phyloP scores from a whole-genome alignment of 2,329 filamentous ascomycete species.

The Aspergillus eucalypticola region DNA sequence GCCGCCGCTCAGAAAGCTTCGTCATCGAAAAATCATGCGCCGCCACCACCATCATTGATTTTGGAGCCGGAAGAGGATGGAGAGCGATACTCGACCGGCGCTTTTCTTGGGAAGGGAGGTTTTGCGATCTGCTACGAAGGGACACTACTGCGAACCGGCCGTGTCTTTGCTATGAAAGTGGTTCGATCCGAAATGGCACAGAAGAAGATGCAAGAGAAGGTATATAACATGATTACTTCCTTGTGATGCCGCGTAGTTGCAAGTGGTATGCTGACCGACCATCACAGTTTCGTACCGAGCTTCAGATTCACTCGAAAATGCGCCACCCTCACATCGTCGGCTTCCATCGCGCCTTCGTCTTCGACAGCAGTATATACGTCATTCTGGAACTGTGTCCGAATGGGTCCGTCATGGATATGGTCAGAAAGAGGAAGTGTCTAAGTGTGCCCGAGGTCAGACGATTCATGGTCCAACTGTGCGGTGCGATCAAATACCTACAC shows the following conservation, averaged over 20 bases:
- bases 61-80: constrained; percentile 47
- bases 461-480: constrained; percentile 91
- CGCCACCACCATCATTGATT: constrained; percentile 47
- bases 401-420: constrained; percentile 96
- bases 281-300: constrained; percentile 69
- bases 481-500: constrained; percentile 98
- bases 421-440: constrained; percentile 84
- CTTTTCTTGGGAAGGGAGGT: constrained; percentile 51
- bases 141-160: constrained; percentile 43
- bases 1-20: constrained; percentile 33
- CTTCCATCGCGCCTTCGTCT: constrained; percentile 91
- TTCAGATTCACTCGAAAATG: constrained; percentile 99
- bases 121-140: constrained; percentile 55
- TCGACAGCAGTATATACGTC: constrained; percentile 85
- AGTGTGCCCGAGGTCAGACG: constrained; percentile 93
- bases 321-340: constrained; percentile 93
- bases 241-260: not conserved
- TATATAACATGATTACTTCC: constrained; percentile 20
- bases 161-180: constrained; percentile 53
- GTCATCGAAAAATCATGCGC: constrained; percentile 46
- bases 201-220: constrained; percentile 56
- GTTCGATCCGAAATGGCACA: constrained; percentile 52
- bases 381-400: constrained; percentile 93
- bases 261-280: constrained; percentile 11
- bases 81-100: constrained; percentile 49